Conservation (phyloP, 805 yeast species). For the Blastobotrys chiropterorum region DNA sequence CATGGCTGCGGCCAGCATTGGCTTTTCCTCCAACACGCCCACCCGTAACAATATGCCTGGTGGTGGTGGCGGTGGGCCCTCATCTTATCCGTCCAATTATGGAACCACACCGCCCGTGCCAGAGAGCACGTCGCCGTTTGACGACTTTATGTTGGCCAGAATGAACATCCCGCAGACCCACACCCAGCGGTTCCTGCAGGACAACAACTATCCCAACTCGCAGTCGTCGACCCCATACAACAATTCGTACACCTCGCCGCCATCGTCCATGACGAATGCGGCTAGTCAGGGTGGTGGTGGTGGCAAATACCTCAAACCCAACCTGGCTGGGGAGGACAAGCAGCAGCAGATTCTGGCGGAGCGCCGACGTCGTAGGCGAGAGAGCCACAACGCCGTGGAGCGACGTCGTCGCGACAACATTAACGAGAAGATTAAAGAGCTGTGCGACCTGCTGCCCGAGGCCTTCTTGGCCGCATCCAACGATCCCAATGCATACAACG, state of each 20-base stretch:
- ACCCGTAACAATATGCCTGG: conserved; percentile 1
- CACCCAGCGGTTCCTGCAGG: conserved; percentile 23
- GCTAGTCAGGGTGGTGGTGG: conserved; percentile 11
- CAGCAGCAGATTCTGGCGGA: conserved; percentile 37
- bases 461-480: conserved; percentile 18
- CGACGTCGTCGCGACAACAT: conserved; percentile 85
- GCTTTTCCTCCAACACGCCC: conserved; percentile 11
- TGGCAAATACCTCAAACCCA: conserved; percentile 7
- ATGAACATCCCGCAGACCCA: conserved; percentile 14
- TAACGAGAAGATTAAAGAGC: conserved; percentile 79
- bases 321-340: conserved; percentile 12
- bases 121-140: conserved; percentile 26
- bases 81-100: not conserved
- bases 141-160: conserved; percentile 20
- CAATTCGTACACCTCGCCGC: not conserved
- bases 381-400: conserved; percentile 92
- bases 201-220: conserved; percentile 16
- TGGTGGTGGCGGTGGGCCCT: not conserved
- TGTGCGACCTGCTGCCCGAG: conserved; percentile 74
- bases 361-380: conserved; percentile 69
- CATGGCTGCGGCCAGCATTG: conserved; percentile 13
- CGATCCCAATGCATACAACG: conserved; percentile 10
- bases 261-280: not conserved
- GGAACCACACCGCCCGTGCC: conserved; percentile 25
- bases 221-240: conserved; percentile 2